A percentile compares a stretch with the other conserved stretches of the same genome.
phyloP scores from a whole-genome alignment of 2,329 filamentous ascomycete species.

The Diaporthe aspalathi region DNA sequence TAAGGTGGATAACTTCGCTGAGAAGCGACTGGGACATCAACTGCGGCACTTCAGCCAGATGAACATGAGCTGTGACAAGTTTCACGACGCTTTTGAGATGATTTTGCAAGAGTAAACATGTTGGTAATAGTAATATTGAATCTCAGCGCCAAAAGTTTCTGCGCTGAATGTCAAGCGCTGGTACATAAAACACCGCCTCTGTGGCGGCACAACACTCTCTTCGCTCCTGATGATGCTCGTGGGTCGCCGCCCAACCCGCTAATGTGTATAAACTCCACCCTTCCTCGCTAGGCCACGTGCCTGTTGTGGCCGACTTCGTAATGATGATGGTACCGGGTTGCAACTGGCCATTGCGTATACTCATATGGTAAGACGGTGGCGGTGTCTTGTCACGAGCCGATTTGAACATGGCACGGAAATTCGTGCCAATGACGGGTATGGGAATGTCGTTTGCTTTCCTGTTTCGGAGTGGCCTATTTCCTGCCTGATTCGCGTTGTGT shows the following conservation, averaged over 20 bases:
- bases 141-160: neutral
- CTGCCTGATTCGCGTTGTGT: neutral
- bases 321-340: slow-evolving; percentile 1
- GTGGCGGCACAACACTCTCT: neutral
- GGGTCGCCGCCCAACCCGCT: neutral
- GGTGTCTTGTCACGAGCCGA: neutral
- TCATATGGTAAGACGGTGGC: neutral
- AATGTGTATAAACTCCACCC: neutral
- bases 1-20: neutral
- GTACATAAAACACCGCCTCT: neutral
- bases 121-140: neutral
- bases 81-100: neutral
- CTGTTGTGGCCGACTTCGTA: neutral
- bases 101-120: neutral
- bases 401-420: neutral
- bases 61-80: too few relatives aligned
- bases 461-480: neutral
- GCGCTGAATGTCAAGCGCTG: neutral
- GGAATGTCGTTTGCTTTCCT: slow-evolving; percentile 27
- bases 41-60: too few relatives aligned
- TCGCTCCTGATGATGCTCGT: slow-evolving; percentile 15
- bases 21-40: too few relatives aligned
- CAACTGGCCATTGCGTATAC: neutral
- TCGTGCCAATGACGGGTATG: neutral
- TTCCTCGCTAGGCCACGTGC: neutral